Base-by-base conservation (phyloP, 495 filamentous ascomycete species). In the Chaetomium fimeti region DNA sequence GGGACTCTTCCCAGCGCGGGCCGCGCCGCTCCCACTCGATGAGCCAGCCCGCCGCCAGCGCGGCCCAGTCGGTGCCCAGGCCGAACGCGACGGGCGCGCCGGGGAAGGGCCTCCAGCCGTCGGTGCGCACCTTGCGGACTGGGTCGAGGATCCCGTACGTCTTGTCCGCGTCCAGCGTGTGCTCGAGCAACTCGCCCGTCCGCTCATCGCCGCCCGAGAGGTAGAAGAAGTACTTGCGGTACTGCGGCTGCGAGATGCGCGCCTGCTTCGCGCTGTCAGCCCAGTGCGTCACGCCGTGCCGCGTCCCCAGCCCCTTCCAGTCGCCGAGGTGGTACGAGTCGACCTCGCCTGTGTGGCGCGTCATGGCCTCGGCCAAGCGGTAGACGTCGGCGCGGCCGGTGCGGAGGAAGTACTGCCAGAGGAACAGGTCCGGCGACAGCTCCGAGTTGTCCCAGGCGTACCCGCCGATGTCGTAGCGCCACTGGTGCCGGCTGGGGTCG, bases 221-320 rank as follows among this genome's bases (percentile, higher is more conserved):
- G 56, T 45, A 58, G 56, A 27, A 58, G 12, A 58, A 58, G 13
- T 45, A 45, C 40, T 45, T 43, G 2, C 56, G 56, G 38, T 58
- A 58, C 6, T 45, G 56, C 3, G 56, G 38, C 13, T 58, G 36
- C 24, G 56, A 58, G 13, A 58, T 45, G 40, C 56, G 56, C 18
- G 56, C 56, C n/a, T 58, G 56, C 56, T 58, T 58, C 11, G 38
- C 36, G 56, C 56, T 58, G 56, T 58, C 56, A n/a, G 38, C 40
- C 20, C 20, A 58, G 24, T 58, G 56, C 40, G 8, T n/a, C 56
- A 58, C 56, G 18, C 56, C 56, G 56, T 58, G 56, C 24, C 56
- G 13, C 40, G 56, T 58, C 5, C 56, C 56, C 5, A 58, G 56
- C 24, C 56, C 56, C 24, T 45, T 58, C 38, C 36, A 45, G 38